Conservation (phyloP, 768 basidiomycete species). For the Podaxis sp. region DNA sequence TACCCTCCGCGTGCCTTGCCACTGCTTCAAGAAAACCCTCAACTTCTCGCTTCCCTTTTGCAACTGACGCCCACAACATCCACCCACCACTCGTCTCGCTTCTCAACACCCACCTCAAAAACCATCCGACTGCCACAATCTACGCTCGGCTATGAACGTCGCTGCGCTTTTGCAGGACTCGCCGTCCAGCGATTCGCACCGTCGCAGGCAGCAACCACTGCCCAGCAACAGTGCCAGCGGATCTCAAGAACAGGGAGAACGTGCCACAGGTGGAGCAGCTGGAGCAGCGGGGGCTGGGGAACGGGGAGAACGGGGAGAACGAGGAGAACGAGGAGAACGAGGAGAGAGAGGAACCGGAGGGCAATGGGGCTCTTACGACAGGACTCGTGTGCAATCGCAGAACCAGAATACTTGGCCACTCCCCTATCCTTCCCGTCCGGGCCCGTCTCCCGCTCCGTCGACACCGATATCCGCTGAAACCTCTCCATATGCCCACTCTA, state of each 20-base stretch:
- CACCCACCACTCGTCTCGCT: background rate
- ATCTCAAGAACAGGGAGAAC: background rate
- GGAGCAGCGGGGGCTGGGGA: background rate
- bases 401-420: slow-evolving; percentile 9
- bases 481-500: slow-evolving; percentile 6
- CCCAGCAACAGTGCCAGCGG: background rate
- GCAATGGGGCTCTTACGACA: slow-evolving; percentile 3
- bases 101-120: background rate
- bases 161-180: slow-evolving; percentile 16
- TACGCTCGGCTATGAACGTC: slow-evolving; percentile 15
- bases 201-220: slow-evolving; percentile 5
- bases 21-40: slow-evolving; percentile 4
- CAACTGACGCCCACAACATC: slow-evolving; percentile 4
- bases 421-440: background rate
- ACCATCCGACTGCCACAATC: background rate
- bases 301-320: background rate
- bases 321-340: slow-evolving; percentile 4
- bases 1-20: slow-evolving; percentile 14
- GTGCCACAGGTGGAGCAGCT: background rate
- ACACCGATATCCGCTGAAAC: slow-evolving; percentile 9
- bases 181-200: slow-evolving; percentile 14
- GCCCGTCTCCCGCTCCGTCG: slow-evolving; percentile 1
- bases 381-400: slow-evolving; percentile 10
- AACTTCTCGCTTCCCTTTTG: slow-evolving; percentile 9
- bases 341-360: slow-evolving; percentile 3